These are phyloP conservation scores for Nemania serpens DNA, from an alignment of 2,329 filamentous ascomycete species.

Conservation along the genomic window DNA sequence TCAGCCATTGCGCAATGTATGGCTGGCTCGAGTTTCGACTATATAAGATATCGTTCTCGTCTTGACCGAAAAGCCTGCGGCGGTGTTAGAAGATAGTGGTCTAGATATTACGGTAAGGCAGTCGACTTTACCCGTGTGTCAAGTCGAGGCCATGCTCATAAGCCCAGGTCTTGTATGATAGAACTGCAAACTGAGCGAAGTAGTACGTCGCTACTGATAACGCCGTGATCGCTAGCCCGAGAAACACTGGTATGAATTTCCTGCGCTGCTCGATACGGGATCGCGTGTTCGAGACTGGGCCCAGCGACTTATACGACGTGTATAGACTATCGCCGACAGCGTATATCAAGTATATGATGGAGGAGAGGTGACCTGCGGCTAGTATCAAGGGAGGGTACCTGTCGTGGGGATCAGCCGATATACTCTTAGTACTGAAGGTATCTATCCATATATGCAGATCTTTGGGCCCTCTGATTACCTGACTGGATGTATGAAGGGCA, in stretches of 20 bases:
- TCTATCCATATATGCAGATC: neutral
- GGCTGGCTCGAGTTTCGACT: slow-evolving; percentile 40
- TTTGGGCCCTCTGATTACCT: slow-evolving; percentile 27
- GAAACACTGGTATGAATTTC: slow-evolving; percentile 43
- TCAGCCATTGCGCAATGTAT: slow-evolving; percentile 57
- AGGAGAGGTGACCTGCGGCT: slow-evolving; percentile 37
- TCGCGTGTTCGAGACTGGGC: slow-evolving; percentile 45
- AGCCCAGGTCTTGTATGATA: slow-evolving; percentile 48
- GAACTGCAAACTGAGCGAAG: slow-evolving; percentile 35
- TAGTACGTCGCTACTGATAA: slow-evolving; percentile 41
- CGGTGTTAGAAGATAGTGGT: slow-evolving; percentile 16
- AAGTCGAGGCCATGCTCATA: slow-evolving; percentile 43
- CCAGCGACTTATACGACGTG: slow-evolving; percentile 42
- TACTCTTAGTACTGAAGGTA: neutral
- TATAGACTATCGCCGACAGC: slow-evolving; percentile 42
- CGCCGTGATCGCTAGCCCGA: slow-evolving; percentile 40
- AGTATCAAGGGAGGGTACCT: slow-evolving; percentile 43
- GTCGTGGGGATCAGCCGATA: slow-evolving; percentile 14
- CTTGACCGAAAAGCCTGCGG: slow-evolving; percentile 32
- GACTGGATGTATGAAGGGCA: slow-evolving; percentile 37
- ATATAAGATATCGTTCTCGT: slow-evolving; percentile 5
- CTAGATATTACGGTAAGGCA: neutral
- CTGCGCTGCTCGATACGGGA: slow-evolving; percentile 42
- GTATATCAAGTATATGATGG: slow-evolving; percentile 42
- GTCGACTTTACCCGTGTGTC: slow-evolving; percentile 37